Base-by-base conservation (phyloP, 2,329 filamentous ascomycete genomes). In the Septoria petroselini region DNA sequence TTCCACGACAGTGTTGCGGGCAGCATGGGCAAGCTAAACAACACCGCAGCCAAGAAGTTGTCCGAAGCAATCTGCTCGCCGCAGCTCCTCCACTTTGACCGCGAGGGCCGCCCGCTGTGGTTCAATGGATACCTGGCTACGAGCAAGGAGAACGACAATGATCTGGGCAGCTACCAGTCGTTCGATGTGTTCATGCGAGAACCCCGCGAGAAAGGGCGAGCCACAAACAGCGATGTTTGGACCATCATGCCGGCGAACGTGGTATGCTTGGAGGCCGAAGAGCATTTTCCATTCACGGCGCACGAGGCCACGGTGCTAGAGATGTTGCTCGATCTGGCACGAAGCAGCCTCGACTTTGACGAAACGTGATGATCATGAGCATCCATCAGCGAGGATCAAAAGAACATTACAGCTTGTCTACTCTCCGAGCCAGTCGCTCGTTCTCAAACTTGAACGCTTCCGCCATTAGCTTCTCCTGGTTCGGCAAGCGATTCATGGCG, bases 41-140 rank as follows among this genome's bases (percentile, higher is more conserved):
- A 14, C n/a, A 45, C 12, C 27, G 50, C 38, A 4, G 14, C 30
- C 4, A 42, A 47, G 7, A 30, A 38, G 14, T 29, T 18, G 15
- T 33, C 29, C n/a, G 33, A 42, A 47, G 70, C 66, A 2, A 70
- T 75, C 41, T 75, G 72, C 58, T 67, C 70, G 0, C 71, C 73
- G 1, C 73, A 76, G 53, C 67, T 75, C 3, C 64, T 75, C 2
- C 73, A 76, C 54, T 64, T 75, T 7, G 71, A 71, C 45, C 39
- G 61, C 25, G 35, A 47, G 9, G 70, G 68, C 18, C 68, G 60
- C 44, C 73, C 73, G 1, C 62, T 75, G 1, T 75, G 73, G 73
- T 75, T 74, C 64, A 76, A 75, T 53, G 73, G 73, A 42, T 74
- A 73, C 69, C 59, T 71, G 11, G 58, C 73, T 5, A 62, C 64